phyloP scores from a whole-genome alignment of 306 rosid genomes.

The Ammopiptanthus mongolicus region DNA sequence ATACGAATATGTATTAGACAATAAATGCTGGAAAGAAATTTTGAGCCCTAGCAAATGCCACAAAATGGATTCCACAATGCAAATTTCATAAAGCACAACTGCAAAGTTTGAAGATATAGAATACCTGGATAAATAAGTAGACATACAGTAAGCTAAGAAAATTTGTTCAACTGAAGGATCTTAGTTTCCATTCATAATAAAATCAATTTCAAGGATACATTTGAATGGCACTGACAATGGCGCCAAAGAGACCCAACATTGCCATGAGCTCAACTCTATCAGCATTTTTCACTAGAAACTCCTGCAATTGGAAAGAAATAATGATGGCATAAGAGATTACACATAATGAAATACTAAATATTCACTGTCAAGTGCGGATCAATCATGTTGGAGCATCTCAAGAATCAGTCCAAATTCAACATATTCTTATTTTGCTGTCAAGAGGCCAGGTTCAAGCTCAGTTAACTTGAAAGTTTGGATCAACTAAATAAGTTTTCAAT shows the following conservation, averaged over 20 bases:
- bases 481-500: too few species aligned
- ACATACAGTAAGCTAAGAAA: not conserved
- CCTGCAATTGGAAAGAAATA: conserved; percentile 43
- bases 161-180: not conserved
- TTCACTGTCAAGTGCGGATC: not conserved
- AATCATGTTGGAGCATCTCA: not conserved
- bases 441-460: not conserved
- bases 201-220: conserved; percentile 59
- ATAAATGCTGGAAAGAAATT: not conserved
- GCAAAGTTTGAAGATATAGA: not conserved
- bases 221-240: conserved; percentile 71
- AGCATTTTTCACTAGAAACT: conserved; percentile 75
- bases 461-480: too few species aligned
- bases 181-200: not conserved
- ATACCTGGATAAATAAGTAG: not conserved
- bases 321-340: not conserved
- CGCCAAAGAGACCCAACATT: conserved; percentile 72
- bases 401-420: not conserved
- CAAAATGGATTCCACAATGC: not conserved
- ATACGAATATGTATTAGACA: not conserved
- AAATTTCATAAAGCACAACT: not conserved
- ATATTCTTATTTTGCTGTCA: not conserved
- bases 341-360: not conserved
- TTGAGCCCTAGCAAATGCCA: not conserved
- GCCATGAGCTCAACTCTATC: conserved; percentile 84